Base-by-base conservation (phyloP, 2,329 filamentous ascomycete species). In the Penicillium sp. region DNA sequence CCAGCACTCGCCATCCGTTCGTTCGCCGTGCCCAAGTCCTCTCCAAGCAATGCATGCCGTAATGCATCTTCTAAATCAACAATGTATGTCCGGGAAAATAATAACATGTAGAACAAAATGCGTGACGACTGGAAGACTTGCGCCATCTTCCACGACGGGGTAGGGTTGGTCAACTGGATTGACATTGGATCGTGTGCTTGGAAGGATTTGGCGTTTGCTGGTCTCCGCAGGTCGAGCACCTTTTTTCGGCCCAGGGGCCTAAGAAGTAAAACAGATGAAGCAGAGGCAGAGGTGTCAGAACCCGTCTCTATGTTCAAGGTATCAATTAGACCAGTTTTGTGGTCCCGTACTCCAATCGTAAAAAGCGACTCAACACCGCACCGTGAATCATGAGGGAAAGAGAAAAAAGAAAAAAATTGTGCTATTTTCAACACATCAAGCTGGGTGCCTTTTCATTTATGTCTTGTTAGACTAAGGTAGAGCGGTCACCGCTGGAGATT, bases 401-500 rank as follows among this genome's bases (percentile, higher is more conserved):
- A 22, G 9, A 12, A 37, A 11, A 11, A 40, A 35, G 2, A 15
- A 40, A 11, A 40, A 35, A 1, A 15, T 22, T 22, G n/a, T 22
- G 37, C 18, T 40, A 40, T 40, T 20, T n/a, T 40, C 37, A 7
- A 40, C 37, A 40, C 11, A 14, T 40, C 5, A 6, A 20, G 37
- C 37, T 15, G n/a, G 4, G 14, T 27, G 11, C 18, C 37, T 40
- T 22, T 4, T 20, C 9, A 37, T 27, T 40, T 40, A 8, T 25
- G 14, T 18, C 2, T 49, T 49, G 6, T 20, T n/a, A 14, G n/a
- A 37, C 15, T 26, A 40, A 11, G 7, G 9, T 25, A 20, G 7
- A 18, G 11, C 29, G 55, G 29, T 75, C 69, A 75, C 57, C 72
- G 70, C 55, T 75, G 73, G 25, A 75, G 60, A 54, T 75, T 75